phyloP scores from a whole-genome alignment of 441 rosid genomes.

The Flueggea neowawraea region DNA sequence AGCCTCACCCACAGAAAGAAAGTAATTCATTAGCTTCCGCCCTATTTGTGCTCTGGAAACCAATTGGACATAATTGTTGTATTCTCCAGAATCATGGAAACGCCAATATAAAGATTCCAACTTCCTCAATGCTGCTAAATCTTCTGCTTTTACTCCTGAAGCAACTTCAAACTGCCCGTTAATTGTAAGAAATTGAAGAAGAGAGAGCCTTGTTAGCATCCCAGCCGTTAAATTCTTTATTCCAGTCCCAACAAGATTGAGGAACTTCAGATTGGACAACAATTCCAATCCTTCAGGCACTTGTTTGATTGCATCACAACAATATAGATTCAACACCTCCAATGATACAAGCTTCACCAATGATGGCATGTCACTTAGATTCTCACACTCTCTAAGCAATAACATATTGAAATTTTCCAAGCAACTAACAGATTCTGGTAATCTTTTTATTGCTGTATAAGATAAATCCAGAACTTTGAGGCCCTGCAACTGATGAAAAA shows the following conservation, averaged over 20 bases:
- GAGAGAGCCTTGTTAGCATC: constrained; percentile 1
- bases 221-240: not conserved
- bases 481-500: not conserved
- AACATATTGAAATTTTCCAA: constrained; percentile 17
- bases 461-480: not conserved
- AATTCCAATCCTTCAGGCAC: constrained; percentile 15
- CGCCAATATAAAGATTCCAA: constrained; percentile 8
- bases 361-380: not conserved
- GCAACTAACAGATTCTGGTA: constrained; percentile 17
- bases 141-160: constrained; percentile 3
- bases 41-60: too few species aligned
- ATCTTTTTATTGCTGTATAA: not conserved
- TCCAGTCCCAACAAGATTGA: not conserved
- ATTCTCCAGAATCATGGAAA: constrained; percentile 5
- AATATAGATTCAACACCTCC: constrained; percentile 11
- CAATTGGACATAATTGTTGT: not conserved
- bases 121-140: constrained; percentile 12
- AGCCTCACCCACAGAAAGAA: too few species aligned
- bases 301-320: not conserved
- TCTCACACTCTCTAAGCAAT: not conserved
- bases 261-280: constrained; percentile 13
- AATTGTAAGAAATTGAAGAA: not conserved
- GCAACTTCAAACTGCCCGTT: not conserved
- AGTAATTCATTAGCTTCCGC: too few species aligned
- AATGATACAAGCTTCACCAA: constrained; percentile 5